Evolutionary conservation across 495 filamentous ascomycete species (phyloP).

Genomic region (Copromyces sp.): DNA sequence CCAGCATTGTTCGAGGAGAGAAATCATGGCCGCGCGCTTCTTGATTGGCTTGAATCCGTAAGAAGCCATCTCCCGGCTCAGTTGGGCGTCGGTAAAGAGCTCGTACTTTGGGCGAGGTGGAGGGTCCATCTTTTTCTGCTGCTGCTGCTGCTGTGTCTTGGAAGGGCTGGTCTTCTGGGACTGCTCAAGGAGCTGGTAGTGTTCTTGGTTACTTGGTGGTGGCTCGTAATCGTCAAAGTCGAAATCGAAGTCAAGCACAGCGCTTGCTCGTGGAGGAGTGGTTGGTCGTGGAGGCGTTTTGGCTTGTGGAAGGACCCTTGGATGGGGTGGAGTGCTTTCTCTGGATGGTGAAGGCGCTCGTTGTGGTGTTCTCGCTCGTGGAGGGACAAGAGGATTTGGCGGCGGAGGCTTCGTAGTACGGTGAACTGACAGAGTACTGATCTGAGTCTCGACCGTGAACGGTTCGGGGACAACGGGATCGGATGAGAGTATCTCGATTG

Average conservation of each 20-base stretch:
- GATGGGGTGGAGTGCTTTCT: not conserved
- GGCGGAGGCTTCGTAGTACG: not conserved
- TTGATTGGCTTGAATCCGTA: slow-evolving; percentile 72
- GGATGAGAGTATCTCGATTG: not conserved
- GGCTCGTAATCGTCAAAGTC: slow-evolving; percentile 11
- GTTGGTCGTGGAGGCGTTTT: not conserved
- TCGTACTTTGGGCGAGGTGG: slow-evolving; percentile 47
- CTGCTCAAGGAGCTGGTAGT: slow-evolving; percentile 13
- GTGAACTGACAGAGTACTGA: not conserved
- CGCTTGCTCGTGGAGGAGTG: not conserved
- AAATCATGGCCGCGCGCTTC: slow-evolving; percentile 59
- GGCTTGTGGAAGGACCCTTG: not conserved
- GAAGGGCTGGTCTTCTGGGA: slow-evolving; percentile 8
- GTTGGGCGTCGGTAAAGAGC: slow-evolving; percentile 51
- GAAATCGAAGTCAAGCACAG: not conserved
- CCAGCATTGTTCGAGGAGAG: slow-evolving; percentile 67
- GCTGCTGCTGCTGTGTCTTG: not conserved
- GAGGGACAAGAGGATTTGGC: not conserved
- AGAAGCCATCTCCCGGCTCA: slow-evolving; percentile 49
- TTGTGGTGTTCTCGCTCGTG: not conserved
- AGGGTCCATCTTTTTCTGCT: slow-evolving; percentile 12
- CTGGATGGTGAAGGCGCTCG: rapidly evolving
- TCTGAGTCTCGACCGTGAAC: not conserved
- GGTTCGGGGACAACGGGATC: not conserved
- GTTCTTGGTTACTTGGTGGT: slow-evolving; percentile 27